A percentile compares a stretch with the other conserved stretches of the same genome.
These are phyloP conservation scores for Apiotrichum gracile DNA, from an alignment of 1,284 basidiomycete genomes.

Conservation along the genomic window DNA sequence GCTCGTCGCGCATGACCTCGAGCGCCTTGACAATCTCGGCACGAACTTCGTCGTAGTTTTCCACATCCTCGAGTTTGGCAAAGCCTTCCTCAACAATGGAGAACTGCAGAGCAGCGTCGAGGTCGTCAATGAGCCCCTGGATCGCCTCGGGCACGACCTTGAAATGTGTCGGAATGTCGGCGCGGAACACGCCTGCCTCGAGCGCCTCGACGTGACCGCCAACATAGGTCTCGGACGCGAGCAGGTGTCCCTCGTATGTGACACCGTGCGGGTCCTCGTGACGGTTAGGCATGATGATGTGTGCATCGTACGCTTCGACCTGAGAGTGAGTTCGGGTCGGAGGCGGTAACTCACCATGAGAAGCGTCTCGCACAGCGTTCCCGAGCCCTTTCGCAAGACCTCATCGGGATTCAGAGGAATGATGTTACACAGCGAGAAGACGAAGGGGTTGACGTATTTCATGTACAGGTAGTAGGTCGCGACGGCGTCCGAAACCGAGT, in stretches of 20 bases:
- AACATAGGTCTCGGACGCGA: slow-evolving; percentile 97
- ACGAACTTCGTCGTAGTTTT: slow-evolving; percentile 93
- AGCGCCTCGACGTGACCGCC: slow-evolving; percentile 98
- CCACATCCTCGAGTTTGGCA: slow-evolving; percentile 72
- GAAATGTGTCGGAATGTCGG: slow-evolving; percentile 92
- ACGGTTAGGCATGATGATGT: slow-evolving; percentile 96
- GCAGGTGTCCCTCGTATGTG: slow-evolving; percentile 91
- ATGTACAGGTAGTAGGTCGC: slow-evolving; percentile 99
- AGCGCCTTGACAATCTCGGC: slow-evolving; percentile 69
- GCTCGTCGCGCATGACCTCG: slow-evolving; percentile 86
- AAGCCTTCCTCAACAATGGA: slow-evolving; percentile 85
- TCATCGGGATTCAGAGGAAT: slow-evolving; percentile 97
- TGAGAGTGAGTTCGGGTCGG: slow-evolving; percentile 42
- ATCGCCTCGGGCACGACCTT: slow-evolving; percentile 84
- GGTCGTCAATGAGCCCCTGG: slow-evolving; percentile 89
- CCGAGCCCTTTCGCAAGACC: slow-evolving; percentile 90
- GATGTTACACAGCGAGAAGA: slow-evolving; percentile 99
- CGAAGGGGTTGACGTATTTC: slow-evolving; percentile 99
- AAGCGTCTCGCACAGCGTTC: slow-evolving; percentile 94
- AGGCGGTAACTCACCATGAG: slow-evolving; percentile 71
- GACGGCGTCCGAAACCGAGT: slow-evolving; percentile 99
- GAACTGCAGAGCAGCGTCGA: slow-evolving; percentile 86
- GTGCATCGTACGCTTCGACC: slow-evolving; percentile 89
- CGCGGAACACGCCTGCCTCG: slow-evolving; percentile 96
- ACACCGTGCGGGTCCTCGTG: slow-evolving; percentile 89